phyloP scores from a whole-genome alignment of 805 yeast genomes.

The Tetrapisispora pingtungensis region DNA sequence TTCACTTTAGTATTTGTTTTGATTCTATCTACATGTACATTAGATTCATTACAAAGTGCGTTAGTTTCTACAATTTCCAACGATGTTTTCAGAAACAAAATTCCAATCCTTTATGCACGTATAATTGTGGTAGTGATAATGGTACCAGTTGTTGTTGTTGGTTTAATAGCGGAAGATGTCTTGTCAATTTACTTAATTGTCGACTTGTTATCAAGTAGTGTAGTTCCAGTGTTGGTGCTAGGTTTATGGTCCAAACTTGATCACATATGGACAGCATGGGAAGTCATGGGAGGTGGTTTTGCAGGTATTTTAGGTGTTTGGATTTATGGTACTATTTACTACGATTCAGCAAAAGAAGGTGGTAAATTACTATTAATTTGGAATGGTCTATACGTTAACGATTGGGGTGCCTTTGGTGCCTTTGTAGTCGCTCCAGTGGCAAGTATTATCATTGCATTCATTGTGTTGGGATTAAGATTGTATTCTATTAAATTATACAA shows the following conservation, averaged over 20 bases:
- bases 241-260: slow-evolving; percentile 62
- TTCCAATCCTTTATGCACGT: slow-evolving; percentile 58
- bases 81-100: slow-evolving; percentile 76
- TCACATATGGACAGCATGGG: slow-evolving; percentile 60
- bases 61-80: slow-evolving; percentile 82
- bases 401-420: slow-evolving; percentile 94
- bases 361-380: slow-evolving; percentile 62
- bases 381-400: slow-evolving; percentile 72
- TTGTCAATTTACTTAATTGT: slow-evolving; percentile 84
- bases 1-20: slow-evolving; percentile 68
- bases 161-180: slow-evolving; percentile 73
- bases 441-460: slow-evolving; percentile 50
- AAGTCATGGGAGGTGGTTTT: slow-evolving; percentile 71
- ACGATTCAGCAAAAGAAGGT: slow-evolving; percentile 62
- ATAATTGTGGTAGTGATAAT: slow-evolving; percentile 61
- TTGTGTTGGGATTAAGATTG: slow-evolving; percentile 42
- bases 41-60: slow-evolving; percentile 84
- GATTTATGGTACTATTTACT: slow-evolving; percentile 76
- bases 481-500: slow-evolving; percentile 15
- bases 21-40: slow-evolving; percentile 73
- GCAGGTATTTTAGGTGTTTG: slow-evolving; percentile 76
- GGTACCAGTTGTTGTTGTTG: slow-evolving; percentile 82
- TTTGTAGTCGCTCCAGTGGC: slow-evolving; percentile 86
- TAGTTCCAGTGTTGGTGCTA: slow-evolving; percentile 72
- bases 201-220: slow-evolving; percentile 78